Evolutionary conservation across 768 basidiomycete species (phyloP).

Genomic region (Hericium erinaceus): DNA sequence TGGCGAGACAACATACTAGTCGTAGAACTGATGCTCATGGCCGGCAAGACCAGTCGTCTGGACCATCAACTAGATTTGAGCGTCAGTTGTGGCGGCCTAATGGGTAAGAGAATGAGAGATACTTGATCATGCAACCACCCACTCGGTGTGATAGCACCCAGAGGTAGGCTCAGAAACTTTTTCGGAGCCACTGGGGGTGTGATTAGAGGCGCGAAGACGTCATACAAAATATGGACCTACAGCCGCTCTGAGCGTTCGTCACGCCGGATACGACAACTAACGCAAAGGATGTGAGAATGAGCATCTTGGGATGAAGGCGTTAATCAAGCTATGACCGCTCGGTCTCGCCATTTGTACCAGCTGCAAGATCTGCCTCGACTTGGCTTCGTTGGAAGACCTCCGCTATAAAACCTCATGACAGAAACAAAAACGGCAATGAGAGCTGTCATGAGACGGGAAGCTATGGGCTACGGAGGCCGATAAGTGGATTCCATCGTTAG

Average conservation of each 20-base stretch:
- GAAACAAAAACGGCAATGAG: background rate
- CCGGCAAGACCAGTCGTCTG: slow-evolving; percentile 28
- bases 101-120: background rate
- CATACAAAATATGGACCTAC: background rate
- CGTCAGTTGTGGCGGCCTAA: background rate
- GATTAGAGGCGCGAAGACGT: background rate
- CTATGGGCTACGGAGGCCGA: background rate
- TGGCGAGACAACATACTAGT: slow-evolving; percentile 18
- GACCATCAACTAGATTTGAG: slow-evolving; percentile 19
- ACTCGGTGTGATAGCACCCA: slow-evolving; percentile 21
- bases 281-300: background rate
- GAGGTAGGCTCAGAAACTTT: slow-evolving; percentile 21
- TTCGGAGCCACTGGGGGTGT: slow-evolving; percentile 19
- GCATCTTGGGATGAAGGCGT: background rate
- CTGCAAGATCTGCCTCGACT: background rate
- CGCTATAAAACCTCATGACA: background rate
- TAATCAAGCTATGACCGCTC: background rate
- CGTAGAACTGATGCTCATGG: slow-evolving; percentile 28
- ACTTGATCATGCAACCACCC: slow-evolving; percentile 27
- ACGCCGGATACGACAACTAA: background rate
- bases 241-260: background rate
- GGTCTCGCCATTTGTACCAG: too few relatives aligned
- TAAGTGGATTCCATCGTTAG: background rate
- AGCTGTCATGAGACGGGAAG: background rate
- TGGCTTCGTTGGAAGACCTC: background rate